Base-by-base conservation (phyloP, 768 basidiomycete species). In the Mycena polygramma region DNA sequence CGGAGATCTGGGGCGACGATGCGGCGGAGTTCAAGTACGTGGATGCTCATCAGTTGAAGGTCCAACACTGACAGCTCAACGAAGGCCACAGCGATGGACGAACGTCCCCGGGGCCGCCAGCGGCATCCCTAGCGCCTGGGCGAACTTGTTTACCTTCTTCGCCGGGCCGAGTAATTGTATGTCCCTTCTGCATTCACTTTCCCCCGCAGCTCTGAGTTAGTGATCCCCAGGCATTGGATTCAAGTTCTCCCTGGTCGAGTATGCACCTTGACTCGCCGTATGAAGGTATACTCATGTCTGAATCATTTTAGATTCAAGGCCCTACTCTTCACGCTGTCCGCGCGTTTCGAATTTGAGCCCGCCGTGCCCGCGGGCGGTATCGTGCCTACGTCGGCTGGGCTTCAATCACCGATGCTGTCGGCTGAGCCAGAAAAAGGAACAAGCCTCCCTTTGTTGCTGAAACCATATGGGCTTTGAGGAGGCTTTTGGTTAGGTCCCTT, bases 361-460 rank as follows among this genome's bases (percentile, higher is more conserved):
- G 49, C 49, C 9, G 49, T 51, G 4, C 49, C 49, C 10, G 1
- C 9, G 9, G 49, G 45, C 17, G 45, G 45, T 7, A 46, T 46
- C 17, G 45, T 4, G 2, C n/a, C 9, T 14, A 49, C 48, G n/a
- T 22, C 48, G 8, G n/a, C 8, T 10, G 20, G 8, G 8, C 54
- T 55, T 20, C 54, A 55, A 37, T 19, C 20, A 36, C 54, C 54
- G 35, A 36, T 55, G 20, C 19, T 55, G 13, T 7, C 36, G 2
- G 35, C 15, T 37, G 54, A 55, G 54, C 54, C 17, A 36, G 54
- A 55, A 36, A 55, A 55, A 20, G 54, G 54, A 19, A 37, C 35
- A 55, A 20, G 17, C 19, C 54, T 55, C 4, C 54, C 54, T 7
- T 7, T 55, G 17, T 15, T 55, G 26, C n/a, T 55, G 54, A 55